Base-by-base conservation (phyloP, 108 stramenopile genomes). In the Poteriospumella lacustris region DNA sequence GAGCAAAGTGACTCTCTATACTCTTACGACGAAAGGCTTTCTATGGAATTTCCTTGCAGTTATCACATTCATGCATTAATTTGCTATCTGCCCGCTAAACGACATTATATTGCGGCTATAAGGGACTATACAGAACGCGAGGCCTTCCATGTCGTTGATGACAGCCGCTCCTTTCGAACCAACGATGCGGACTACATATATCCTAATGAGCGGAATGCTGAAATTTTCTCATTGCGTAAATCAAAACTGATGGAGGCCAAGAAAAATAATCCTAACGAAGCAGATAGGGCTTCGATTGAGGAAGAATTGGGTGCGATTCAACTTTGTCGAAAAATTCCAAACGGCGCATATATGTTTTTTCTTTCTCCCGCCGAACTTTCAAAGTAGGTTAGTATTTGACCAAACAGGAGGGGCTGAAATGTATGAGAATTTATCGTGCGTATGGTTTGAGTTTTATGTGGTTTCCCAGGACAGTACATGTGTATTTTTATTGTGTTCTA, bases 401-500 rank as follows among this genome's bases (percentile, higher is more conserved):
- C 47, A 52, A 52, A 52, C 47, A 52, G 47, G 47, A 52, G 47
- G 47, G 47, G 47, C 47, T 52, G 47, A 52, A 52, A 52, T 52
- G 47, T 52, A 52, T 52, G 47, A 52, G 47, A 52, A 52, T 52
- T 52, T 52, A 52, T 52, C 47, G 47, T 52, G 47, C 47, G 47
- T 52, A 52, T 52, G 47, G 47, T 52, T 52, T 52, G 47, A 52
- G 47, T 52, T 52, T 52, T 52, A 52, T 52, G 47, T 52, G 47
- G 47, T 52, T 52, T 52, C 47, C 47, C 47, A 52, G 47, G 47
- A 52, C 47, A 52, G 47, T 52, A 52, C 47, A 52, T 52, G 47
- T 52, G 47, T 52, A 52, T 52, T 52, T 52, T 52, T 52, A 52
- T 52, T 52, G 47, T 52, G 47, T 52, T 52, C 47, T 52, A 52